Evolutionary conservation across 768 basidiomycete species (phyloP).

Genomic region (Strobilomyces echinocephalus): DNA sequence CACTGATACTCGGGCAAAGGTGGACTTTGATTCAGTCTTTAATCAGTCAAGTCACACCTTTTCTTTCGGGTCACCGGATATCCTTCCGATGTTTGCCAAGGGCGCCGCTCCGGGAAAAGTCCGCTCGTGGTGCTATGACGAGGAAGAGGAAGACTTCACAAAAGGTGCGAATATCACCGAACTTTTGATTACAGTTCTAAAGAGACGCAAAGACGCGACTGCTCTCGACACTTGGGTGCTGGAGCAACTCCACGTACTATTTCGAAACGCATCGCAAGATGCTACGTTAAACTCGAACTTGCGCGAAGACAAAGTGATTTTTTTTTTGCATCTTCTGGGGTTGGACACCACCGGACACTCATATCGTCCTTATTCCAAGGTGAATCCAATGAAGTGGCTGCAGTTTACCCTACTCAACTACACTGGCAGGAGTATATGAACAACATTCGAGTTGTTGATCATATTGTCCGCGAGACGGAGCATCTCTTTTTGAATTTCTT

Average conservation of each 20-base stretch:
- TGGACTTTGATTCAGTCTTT: conserved; percentile 86
- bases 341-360: conserved; percentile 86
- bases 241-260: conserved; percentile 56
- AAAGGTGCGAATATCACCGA: conserved; percentile 45
- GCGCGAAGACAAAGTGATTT: conserved; percentile 56
- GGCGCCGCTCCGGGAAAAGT: conserved; percentile 70
- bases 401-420: background rate
- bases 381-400: conserved; percentile 21
- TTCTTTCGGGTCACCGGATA: conserved; percentile 86
- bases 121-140: conserved; percentile 69
- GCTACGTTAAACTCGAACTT: conserved; percentile 46
- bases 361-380: conserved; percentile 76
- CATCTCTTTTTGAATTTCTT: conserved; percentile 60
- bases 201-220: conserved; percentile 55
- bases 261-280: conserved; percentile 61
- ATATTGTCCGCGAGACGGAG: conserved; percentile 65
- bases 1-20: conserved; percentile 21
- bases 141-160: conserved; percentile 80
- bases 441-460: conserved; percentile 76
- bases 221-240: conserved; percentile 75
- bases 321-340: conserved; percentile 82
- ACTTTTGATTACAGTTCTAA: background rate
- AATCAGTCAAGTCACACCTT: conserved; percentile 76
- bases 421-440: conserved; percentile 73
- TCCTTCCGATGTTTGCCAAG: conserved; percentile 81